Evolutionary conservation across 768 basidiomycete genomes (phyloP).

Genomic region (Mrakia gelida): DNA sequence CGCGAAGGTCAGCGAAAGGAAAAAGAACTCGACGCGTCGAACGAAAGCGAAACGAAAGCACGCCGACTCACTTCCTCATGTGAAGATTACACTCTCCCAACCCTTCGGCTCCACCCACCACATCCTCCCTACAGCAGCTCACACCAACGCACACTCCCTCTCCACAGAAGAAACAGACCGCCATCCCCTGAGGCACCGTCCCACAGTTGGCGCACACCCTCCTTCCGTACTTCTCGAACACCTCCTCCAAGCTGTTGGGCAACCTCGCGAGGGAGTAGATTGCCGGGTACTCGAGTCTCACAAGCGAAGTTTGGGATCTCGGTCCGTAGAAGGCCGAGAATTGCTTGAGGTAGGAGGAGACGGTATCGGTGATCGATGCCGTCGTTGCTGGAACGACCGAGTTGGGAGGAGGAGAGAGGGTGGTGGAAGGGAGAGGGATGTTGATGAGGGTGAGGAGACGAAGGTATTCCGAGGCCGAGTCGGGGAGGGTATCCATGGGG

Average conservation of each 20-base stretch:
- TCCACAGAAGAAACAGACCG: slow-evolving; percentile 88
- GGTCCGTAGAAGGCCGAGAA: slow-evolving; percentile 32
- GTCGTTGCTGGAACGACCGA: neutral
- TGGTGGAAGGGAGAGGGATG: slow-evolving; percentile 70
- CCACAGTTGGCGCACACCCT: slow-evolving; percentile 69
- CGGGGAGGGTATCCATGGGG: neutral
- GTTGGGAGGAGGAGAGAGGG: slow-evolving; percentile 32
- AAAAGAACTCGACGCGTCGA: neutral
- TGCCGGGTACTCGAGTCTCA: slow-evolving; percentile 67
- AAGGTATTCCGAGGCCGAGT: slow-evolving; percentile 60
- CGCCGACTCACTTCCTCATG: slow-evolving; percentile 72
- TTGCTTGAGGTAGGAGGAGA: slow-evolving; percentile 31
- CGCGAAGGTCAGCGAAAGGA: neutral
- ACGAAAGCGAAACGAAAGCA: neutral
- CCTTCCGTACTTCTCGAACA: slow-evolving; percentile 72
- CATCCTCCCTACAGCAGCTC: slow-evolving; percentile 76
- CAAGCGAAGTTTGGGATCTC: slow-evolving; percentile 22
- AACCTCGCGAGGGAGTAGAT: slow-evolving; percentile 77
- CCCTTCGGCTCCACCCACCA: slow-evolving; percentile 46
- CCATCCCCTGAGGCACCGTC: slow-evolving; percentile 75
- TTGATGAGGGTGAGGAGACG: slow-evolving; percentile 69
- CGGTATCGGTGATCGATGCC: slow-evolving; percentile 20
- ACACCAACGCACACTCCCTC: slow-evolving; percentile 81
- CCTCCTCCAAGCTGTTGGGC: slow-evolving; percentile 72
- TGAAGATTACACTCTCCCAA: slow-evolving; percentile 95